Evolutionary conservation across 768 basidiomycete species (phyloP).

Genomic region (Tylopilus subfusipes): DNA sequence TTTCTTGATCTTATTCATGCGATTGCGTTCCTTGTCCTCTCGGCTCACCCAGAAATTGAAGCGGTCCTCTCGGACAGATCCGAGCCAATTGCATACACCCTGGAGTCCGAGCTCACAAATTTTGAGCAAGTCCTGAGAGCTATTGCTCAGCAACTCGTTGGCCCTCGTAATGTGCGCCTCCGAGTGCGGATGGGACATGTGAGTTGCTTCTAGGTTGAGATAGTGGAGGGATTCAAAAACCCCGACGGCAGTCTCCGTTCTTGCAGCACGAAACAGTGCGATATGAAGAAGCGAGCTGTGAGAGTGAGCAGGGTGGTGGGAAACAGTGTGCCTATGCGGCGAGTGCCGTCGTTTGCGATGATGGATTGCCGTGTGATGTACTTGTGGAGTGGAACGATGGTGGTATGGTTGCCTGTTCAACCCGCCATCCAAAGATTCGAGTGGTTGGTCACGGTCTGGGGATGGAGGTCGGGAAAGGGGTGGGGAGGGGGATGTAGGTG

Average conservation of each 20-base stretch:
- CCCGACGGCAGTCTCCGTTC: slow-evolving; percentile 56
- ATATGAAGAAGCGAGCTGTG: slow-evolving; percentile 41
- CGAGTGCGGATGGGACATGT: slow-evolving; percentile 47
- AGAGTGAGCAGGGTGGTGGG: slow-evolving; percentile 30
- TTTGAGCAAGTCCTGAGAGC: slow-evolving; percentile 53
- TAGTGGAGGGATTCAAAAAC: slow-evolving; percentile 73
- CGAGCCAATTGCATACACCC: slow-evolving; percentile 51
- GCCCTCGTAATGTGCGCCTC: slow-evolving; percentile 42
- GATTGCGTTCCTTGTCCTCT: slow-evolving; percentile 29
- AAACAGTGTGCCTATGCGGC: slow-evolving; percentile 7
- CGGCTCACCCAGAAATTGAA: slow-evolving; percentile 37
- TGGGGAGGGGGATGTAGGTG: slow-evolving; percentile 36
- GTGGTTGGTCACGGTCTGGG: slow-evolving; percentile 10
- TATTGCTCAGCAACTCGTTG: slow-evolving; percentile 44
- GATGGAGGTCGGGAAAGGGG: slow-evolving; percentile 34
- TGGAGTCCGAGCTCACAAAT: slow-evolving; percentile 39
- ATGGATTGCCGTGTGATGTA: slow-evolving; percentile 1
- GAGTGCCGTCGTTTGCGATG: slow-evolving; percentile 12
- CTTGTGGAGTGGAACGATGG: slow-evolving; percentile 1
- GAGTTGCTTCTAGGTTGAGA: slow-evolving; percentile 59
- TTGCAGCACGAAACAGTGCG: slow-evolving; percentile 30
- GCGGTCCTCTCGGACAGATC: slow-evolving; percentile 33
- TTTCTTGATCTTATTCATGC: slow-evolving; percentile 35
- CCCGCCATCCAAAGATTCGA: not conserved
- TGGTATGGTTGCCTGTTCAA: not conserved